A percentile compares a stretch with the other conserved stretches of the same genome.
phyloP scores from a whole-genome alignment of 1,284 basidiomycete genomes.

The Hortiboletus rubellus region DNA sequence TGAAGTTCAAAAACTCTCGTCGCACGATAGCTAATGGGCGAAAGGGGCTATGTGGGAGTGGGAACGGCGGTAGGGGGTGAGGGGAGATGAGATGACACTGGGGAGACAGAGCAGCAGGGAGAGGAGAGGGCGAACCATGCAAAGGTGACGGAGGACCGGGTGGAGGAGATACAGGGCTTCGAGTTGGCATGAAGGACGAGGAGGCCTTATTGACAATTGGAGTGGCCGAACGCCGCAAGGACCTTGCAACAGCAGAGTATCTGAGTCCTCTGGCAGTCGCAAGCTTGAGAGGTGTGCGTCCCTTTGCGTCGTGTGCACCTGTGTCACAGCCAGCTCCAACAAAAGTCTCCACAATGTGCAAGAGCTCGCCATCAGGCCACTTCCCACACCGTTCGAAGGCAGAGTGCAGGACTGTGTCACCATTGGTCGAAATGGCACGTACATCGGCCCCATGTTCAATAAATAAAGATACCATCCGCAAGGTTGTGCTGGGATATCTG shows the following conservation, averaged over 20 bases:
- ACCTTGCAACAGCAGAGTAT: not conserved
- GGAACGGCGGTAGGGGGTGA: no score
- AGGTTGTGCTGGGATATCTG: accelerated
- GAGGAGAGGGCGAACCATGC: no score
- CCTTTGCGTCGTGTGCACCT: not conserved
- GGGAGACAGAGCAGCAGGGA: no score
- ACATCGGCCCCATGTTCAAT: not conserved
- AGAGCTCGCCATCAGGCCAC: not conserved
- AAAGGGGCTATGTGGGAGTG: no score
- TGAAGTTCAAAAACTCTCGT: no score
- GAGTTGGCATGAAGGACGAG: no score
- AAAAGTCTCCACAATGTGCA: not conserved
- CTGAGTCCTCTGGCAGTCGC: not conserved
- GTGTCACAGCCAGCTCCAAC: not conserved
- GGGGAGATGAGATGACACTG: no score
- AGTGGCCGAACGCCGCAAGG: no score
- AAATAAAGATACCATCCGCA: not conserved
- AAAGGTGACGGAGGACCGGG: no score
- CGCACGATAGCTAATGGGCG: no score
- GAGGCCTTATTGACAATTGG: no score
- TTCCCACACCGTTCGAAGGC: not conserved
- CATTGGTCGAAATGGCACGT: not conserved
- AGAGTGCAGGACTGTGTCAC: not conserved
- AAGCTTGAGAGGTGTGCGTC: not conserved
- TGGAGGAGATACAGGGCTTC: no score